Evolutionary conservation across 2,329 filamentous ascomycete genomes (phyloP).

Genomic region (Lecanosticta acicola): DNA sequence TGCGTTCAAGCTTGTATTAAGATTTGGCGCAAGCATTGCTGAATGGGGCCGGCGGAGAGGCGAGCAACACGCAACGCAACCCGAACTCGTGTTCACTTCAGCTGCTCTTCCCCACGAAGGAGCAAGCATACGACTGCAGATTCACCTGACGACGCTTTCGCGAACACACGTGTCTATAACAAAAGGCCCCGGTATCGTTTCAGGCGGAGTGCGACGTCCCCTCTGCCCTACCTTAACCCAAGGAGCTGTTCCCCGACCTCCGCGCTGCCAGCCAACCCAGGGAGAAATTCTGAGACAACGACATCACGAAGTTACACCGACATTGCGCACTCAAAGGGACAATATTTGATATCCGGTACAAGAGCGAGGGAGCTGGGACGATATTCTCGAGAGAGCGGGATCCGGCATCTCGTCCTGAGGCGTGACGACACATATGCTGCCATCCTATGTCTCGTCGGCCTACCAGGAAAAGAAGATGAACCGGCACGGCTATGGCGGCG

Average conservation of each 20-base stretch:
- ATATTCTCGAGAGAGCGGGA: neutral
- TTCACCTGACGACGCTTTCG: no score
- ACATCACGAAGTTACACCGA: neutral
- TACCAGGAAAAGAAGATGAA: slow-evolving; percentile 67
- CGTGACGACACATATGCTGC: slow-evolving; percentile 47
- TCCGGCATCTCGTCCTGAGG: neutral
- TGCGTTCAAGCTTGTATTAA: neutral
- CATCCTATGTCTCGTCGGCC: slow-evolving; percentile 52
- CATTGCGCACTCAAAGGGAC: neutral
- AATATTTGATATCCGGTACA: slow-evolving; percentile 1
- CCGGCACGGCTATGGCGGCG: slow-evolving; percentile 65
- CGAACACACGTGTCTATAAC: no score
- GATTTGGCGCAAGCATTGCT: neutral
- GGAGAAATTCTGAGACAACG: slow-evolving; percentile 1
- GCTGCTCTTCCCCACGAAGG: neutral
- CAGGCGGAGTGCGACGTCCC: neutral
- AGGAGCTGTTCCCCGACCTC: slow-evolving; percentile 1
- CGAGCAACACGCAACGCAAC: neutral
- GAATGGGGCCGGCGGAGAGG: neutral
- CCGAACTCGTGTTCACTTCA: neutral
- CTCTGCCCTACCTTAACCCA: neutral
- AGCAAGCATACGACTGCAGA: no score
- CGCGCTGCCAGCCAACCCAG: slow-evolving; percentile 1
- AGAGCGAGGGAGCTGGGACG: neutral
- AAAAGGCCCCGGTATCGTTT: neutral